Evolutionary conservation across 2,329 filamentous ascomycete genomes (phyloP), one percentile per base, ranked within the genome.

Genomic region (Fusarium anthophilum): DNA sequence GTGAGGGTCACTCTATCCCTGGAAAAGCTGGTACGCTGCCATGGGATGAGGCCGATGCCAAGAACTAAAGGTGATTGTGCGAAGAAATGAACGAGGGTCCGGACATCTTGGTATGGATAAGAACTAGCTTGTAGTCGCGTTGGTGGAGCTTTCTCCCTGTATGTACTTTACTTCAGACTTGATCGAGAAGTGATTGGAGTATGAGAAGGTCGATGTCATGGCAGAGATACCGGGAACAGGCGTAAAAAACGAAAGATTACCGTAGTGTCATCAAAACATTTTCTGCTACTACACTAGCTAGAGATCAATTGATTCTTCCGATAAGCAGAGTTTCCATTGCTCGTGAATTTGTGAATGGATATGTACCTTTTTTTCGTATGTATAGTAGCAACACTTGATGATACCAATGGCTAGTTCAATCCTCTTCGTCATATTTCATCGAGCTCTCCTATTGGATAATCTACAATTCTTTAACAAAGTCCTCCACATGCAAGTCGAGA

Each of bases 361-460:
- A 6, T 4, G 30, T 15, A 15, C 17, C 3, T 24, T 15, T 9
- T 37, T 5, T 9, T 26, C 8, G 8, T 26, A 11, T 35, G 4
- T 1, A 8, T 26, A 26, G 4, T 6, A 12, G 32, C 17, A 26
- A 53, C 11, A 5, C 12, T 6, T 10, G 12, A 18, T 14, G 8
- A 20, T 15, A 20, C 11, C 8, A 26, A 15, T 2, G 9, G 2
- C 18, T 37, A 35, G 17, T 10, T 17, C 5, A 5, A 5, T 6
- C 9, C 13, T 3, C 20, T 10, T 9, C 26, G 24, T 5, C 17
- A 18, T 20, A 1, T 11, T 20, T 24, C 2, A 24, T 35, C 1
- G 12, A 51, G 20, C 17, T 26, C 3, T 26, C 5, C 24, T 18
- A 4, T 5, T 20, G 3, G 3, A 26, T 9, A 20, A 13, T 10